Evolutionary conservation across 1,284 basidiomycete species (phyloP).

Genomic region (Trichosporon sp.): DNA sequence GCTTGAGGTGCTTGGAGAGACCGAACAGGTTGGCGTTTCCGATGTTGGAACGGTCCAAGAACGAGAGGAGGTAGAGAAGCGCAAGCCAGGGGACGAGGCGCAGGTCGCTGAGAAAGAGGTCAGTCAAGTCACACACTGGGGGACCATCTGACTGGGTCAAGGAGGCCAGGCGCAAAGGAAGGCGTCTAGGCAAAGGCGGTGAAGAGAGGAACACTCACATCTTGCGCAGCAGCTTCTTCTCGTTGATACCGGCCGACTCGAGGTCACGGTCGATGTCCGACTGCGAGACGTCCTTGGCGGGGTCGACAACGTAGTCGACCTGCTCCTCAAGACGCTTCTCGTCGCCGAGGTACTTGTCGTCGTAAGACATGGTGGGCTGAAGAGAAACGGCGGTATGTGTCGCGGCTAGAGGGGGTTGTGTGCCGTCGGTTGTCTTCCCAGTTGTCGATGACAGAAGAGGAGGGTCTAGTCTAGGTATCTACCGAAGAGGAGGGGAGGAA

Average conservation of each 20-base stretch:
- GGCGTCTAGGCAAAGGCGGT: neutral
- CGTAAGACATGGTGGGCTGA: neutral
- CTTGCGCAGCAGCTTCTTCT: slow-evolving; percentile 17
- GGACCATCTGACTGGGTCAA: neutral
- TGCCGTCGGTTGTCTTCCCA: neutral
- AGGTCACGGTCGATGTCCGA: slow-evolving; percentile 13
- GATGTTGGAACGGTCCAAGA: slow-evolving; percentile 73
- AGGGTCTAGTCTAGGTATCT: neutral
- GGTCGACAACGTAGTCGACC: slow-evolving; percentile 10
- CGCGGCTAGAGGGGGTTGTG: neutral
- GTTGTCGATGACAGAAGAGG: neutral
- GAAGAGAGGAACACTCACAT: neutral
- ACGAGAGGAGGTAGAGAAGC: slow-evolving; percentile 71
- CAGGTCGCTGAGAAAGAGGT: slow-evolving; percentile 32
- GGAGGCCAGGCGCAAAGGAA: neutral
- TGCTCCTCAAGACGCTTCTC: neutral
- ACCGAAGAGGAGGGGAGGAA: neutral
- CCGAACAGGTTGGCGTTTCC: slow-evolving; percentile 58
- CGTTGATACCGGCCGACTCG: slow-evolving; percentile 4
- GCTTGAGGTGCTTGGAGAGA: slow-evolving; percentile 38
- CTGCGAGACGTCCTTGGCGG: slow-evolving; percentile 17
- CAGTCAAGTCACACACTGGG: slow-evolving; percentile 16
- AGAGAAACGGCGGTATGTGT: neutral
- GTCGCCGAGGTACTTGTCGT: slow-evolving; percentile 12
- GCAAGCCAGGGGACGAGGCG: slow-evolving; percentile 43